Evolutionary conservation across 768 basidiomycete genomes (phyloP).

Genomic region (Ramaria sp.): DNA sequence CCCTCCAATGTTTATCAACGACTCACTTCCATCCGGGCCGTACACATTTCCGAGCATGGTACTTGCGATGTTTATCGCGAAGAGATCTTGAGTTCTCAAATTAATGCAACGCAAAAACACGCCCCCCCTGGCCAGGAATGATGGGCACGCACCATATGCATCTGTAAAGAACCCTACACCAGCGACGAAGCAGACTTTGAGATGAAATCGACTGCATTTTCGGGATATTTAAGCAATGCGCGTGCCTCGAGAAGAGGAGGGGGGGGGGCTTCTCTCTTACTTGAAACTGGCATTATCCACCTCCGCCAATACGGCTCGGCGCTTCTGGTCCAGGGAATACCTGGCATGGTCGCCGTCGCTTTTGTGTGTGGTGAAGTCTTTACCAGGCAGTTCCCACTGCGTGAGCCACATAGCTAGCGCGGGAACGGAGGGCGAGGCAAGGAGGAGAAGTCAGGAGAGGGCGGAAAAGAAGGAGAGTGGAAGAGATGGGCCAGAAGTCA

Average conservation of each 20-base stretch:
- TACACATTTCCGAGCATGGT: slow-evolving; percentile 82
- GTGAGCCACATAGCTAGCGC: no score
- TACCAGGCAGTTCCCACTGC: no score
- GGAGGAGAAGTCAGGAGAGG: no score
- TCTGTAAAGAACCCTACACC: slow-evolving; percentile 92
- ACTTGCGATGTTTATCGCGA: slow-evolving; percentile 80
- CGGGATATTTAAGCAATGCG: no score
- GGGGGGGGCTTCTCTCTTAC: no score
- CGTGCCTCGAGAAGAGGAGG: no score
- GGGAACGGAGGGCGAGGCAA: no score
- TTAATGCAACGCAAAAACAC: no score
- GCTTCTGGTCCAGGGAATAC: slow-evolving; percentile 51
- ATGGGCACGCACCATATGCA: slow-evolving; percentile 22
- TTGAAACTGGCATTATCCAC: slow-evolving; percentile 82
- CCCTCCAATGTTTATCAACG: background rate
- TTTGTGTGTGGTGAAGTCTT: no score
- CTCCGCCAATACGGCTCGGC: slow-evolving; percentile 73
- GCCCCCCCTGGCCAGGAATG: background rate
- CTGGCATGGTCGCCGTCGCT: background rate
- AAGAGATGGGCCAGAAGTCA: no score
- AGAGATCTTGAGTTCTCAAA: slow-evolving; percentile 43
- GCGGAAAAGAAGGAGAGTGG: no score
- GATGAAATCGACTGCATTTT: slow-evolving; percentile 63
- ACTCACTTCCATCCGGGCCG: slow-evolving; percentile 23
- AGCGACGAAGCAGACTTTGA: slow-evolving; percentile 52